These are phyloP conservation scores for Mucor saturninus DNA, from an alignment of 371 early-diverging fungal genomes.

Conservation along the genomic window DNA sequence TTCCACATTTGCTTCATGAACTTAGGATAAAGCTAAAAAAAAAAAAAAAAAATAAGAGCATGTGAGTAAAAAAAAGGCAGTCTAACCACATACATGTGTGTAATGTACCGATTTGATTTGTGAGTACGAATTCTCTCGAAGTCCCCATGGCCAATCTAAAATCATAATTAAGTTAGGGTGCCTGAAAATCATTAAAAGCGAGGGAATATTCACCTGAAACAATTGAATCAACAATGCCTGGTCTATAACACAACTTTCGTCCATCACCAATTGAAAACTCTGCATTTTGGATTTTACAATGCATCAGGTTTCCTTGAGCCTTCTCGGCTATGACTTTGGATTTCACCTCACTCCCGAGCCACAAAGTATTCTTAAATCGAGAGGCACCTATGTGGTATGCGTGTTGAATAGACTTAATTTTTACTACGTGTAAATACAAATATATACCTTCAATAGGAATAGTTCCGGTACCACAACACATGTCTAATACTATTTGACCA, in stretches of 20 bases:
- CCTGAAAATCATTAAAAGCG: not conserved
- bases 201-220: constrained; percentile 38
- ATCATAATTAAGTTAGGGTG: not conserved
- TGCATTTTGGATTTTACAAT: constrained; percentile 35
- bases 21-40: constrained; percentile 45
- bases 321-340: constrained; percentile 35
- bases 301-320: constrained; percentile 38
- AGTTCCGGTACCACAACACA: constrained; percentile 53
- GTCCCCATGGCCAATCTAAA: constrained; percentile 56
- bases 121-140: constrained; percentile 41
- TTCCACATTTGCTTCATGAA: constrained; percentile 43
- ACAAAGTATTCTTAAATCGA: constrained; percentile 35
- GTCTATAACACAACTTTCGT: constrained; percentile 36
- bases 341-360: constrained; percentile 52
- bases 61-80: not conserved
- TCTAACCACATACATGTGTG: not conserved
- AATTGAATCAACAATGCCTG: constrained; percentile 39
- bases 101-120: constrained; percentile 42
- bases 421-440: not conserved
- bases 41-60: not conserved
- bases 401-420: not conserved
- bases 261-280: constrained; percentile 48
- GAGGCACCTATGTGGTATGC: constrained; percentile 33
- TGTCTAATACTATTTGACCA: constrained; percentile 48
- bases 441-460: constrained; percentile 39